Conservation (phyloP, 1,139 yeast genomes). For the Yamadazyma kanchanaburiensis region DNA sequence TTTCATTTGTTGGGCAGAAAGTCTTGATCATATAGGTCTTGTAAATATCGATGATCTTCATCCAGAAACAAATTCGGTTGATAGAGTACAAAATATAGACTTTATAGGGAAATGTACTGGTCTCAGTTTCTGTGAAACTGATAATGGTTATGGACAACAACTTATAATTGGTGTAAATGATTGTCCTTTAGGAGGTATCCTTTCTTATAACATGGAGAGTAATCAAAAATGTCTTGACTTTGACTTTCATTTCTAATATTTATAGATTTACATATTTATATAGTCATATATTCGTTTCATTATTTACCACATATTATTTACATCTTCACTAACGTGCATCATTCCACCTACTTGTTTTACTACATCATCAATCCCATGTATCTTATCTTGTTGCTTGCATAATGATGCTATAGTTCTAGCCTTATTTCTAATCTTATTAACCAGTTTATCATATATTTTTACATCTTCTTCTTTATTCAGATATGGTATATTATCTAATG, state of each 20-base stretch:
- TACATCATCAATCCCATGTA: slow-evolving; percentile 30
- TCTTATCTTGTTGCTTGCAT: slow-evolving; percentile 32
- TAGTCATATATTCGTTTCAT: not conserved
- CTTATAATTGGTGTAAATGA: slow-evolving; percentile 55
- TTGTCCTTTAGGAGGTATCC: slow-evolving; percentile 55
- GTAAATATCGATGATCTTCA: slow-evolving; percentile 33
- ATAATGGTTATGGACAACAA: slow-evolving; percentile 44
- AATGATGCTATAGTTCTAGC: slow-evolving; percentile 42
- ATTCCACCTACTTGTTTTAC: slow-evolving; percentile 38
- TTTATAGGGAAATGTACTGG: slow-evolving; percentile 62
- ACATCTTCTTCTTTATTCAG: slow-evolving; percentile 49
- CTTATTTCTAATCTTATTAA: slow-evolving; percentile 51
- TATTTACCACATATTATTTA: slow-evolving; percentile 44
- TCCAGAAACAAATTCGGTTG: slow-evolving; percentile 11
- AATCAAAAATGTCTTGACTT: slow-evolving; percentile 35
- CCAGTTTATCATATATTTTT: slow-evolving; percentile 39
- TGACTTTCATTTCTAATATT: slow-evolving; percentile 26
- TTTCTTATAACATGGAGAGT: slow-evolving; percentile 44
- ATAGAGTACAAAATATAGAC: slow-evolving; percentile 46
- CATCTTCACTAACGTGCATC: slow-evolving; percentile 36
- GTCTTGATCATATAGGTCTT: slow-evolving; percentile 57
- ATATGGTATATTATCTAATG: slow-evolving; percentile 22
- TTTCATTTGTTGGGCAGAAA: slow-evolving; percentile 55
- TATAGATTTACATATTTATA: slow-evolving; percentile 2
- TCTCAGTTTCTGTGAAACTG: slow-evolving; percentile 44